These are phyloP conservation scores for Chaetoscypha palmicola DNA, from an alignment of 2,329 filamentous ascomycete genomes.

Conservation along the genomic window DNA sequence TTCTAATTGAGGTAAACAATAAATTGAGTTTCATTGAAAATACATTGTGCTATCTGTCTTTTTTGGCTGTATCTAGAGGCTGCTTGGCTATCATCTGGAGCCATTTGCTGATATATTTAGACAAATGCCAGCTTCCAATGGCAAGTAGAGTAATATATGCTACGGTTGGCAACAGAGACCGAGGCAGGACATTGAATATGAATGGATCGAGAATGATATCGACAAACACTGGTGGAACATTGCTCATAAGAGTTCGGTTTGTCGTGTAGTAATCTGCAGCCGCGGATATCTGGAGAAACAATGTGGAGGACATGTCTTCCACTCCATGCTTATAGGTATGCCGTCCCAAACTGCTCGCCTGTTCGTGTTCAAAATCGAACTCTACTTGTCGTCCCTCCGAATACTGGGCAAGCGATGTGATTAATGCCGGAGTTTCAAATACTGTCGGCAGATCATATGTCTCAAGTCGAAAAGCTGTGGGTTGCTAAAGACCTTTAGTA, in stretches of 20 bases:
- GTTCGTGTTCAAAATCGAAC: constrained; percentile 9
- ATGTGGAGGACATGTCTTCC: constrained; percentile 19
- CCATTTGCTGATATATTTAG: constrained; percentile 24
- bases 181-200: constrained; percentile 69
- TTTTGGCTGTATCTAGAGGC: constrained; percentile 12
- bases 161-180: constrained; percentile 66
- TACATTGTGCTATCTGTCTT: constrained; percentile 9
- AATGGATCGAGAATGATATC: constrained; percentile 87
- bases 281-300: constrained; percentile 59
- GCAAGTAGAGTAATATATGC: constrained; percentile 60
- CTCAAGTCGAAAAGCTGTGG: constrained; percentile 68
- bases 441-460: constrained; percentile 56
- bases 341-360: constrained; percentile 13
- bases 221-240: constrained; percentile 65
- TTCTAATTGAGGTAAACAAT: no score
- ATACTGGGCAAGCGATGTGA: constrained; percentile 58
- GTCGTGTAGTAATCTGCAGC: constrained; percentile 81
- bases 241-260: constrained; percentile 65
- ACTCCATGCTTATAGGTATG: constrained; percentile 7
- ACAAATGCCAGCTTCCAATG: constrained; percentile 27
- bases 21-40: not conserved
- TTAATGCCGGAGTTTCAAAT: constrained; percentile 54
- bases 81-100: constrained; percentile 12
- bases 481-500: constrained; percentile 63
- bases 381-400: constrained; percentile 47